Evolutionary conservation across 2,329 filamentous ascomycete species (phyloP).

Genomic region (Macrophomina tecta): DNA sequence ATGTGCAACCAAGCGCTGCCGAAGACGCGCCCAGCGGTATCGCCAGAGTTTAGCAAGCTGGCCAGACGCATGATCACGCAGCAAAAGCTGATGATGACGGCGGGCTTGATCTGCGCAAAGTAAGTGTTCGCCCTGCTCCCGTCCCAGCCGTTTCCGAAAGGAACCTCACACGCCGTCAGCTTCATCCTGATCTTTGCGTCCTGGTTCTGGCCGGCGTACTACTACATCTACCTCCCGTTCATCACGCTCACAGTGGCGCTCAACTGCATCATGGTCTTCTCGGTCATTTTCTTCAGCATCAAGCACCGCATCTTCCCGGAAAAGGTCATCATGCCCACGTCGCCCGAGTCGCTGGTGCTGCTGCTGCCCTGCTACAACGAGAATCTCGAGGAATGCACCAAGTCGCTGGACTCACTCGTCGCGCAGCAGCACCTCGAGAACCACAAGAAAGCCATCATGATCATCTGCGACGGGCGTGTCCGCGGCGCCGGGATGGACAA

Average conservation of each 20-base stretch:
- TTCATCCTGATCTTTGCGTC: slow-evolving; percentile 30
- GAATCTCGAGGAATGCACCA: slow-evolving; percentile 51
- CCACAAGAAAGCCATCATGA: slow-evolving; percentile 54
- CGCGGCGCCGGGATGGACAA: slow-evolving; percentile 56
- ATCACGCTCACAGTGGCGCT: slow-evolving; percentile 41
- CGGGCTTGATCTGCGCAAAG: slow-evolving; percentile 17
- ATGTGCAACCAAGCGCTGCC: slow-evolving; percentile 2
- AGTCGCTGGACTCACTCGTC: slow-evolving; percentile 55
- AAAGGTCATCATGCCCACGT: slow-evolving; percentile 17
- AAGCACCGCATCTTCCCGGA: slow-evolving; percentile 42
- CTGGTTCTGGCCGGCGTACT: slow-evolving; percentile 38
- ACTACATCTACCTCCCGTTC: slow-evolving; percentile 53
- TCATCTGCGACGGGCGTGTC: slow-evolving; percentile 57
- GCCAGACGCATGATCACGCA: slow-evolving; percentile 6
- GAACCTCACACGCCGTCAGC: slow-evolving; percentile 9
- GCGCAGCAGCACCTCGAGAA: slow-evolving; percentile 51
- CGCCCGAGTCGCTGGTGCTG: slow-evolving; percentile 54
- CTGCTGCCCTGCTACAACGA: slow-evolving; percentile 60
- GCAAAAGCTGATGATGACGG: slow-evolving; percentile 8
- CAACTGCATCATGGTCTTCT: slow-evolving; percentile 54
- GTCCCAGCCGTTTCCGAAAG: no score
- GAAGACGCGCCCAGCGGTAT: slow-evolving; percentile 14
- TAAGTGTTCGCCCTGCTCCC: background rate
- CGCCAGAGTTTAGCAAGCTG: slow-evolving; percentile 18
- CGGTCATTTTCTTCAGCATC: slow-evolving; percentile 40